Evolutionary conservation across 2,329 filamentous ascomycete species (phyloP).

Genomic region (Zarea fungicola): DNA sequence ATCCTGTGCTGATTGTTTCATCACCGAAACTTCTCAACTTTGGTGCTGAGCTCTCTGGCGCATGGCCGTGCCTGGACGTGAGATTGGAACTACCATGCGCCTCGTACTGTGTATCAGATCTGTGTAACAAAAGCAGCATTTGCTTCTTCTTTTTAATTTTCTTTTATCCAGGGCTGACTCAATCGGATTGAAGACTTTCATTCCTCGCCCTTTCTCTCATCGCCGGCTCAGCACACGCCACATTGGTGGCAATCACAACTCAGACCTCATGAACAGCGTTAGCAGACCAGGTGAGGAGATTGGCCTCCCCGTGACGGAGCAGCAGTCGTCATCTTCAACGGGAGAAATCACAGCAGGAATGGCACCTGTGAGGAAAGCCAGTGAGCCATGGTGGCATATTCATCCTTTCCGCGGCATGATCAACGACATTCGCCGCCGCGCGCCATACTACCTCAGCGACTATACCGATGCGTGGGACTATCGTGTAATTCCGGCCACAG

Average conservation of each 20-base stretch:
- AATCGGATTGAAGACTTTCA: too few relatives aligned
- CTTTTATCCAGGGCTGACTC: too few relatives aligned
- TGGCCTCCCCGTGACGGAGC: constrained; percentile 4
- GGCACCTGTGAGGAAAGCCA: background rate
- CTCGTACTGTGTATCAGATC: too few relatives aligned
- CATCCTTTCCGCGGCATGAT: constrained; percentile 73
- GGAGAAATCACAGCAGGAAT: background rate
- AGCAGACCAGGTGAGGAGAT: background rate
- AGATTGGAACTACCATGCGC: too few relatives aligned
- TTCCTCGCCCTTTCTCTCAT: too few relatives aligned
- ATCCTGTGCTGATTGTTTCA: too few relatives aligned
- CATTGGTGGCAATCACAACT: background rate
- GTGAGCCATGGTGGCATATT: constrained; percentile 64
- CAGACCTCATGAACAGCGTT: background rate
- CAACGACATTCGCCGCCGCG: constrained; percentile 68
- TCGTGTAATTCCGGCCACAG: constrained; percentile 76
- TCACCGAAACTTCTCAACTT: too few relatives aligned
- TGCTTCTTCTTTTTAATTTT: too few relatives aligned
- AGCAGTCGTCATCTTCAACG: background rate
- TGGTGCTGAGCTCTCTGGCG: too few relatives aligned
- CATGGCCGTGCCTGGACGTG: too few relatives aligned
- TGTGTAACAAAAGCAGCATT: too few relatives aligned
- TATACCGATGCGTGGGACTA: constrained; percentile 89
- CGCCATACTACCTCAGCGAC: constrained; percentile 75
- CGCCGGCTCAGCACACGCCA: too few relatives aligned